Conservation (phyloP, 2,329 filamentous ascomycete genomes). For the Aureobasidium sp. region DNA sequence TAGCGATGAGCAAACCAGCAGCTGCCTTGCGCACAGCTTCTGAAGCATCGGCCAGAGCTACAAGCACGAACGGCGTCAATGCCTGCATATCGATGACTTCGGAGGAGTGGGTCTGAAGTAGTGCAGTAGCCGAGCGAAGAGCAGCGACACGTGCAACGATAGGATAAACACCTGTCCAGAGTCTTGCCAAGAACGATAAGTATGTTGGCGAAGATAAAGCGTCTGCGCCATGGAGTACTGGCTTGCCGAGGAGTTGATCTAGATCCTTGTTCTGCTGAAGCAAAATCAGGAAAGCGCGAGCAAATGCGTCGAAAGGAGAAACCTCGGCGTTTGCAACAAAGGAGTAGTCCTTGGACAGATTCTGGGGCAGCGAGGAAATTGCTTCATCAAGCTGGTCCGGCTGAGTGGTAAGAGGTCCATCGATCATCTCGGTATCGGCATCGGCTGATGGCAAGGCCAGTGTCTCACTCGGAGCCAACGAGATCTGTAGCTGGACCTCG, state of each 20-base stretch:
- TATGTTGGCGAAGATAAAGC: slow-evolving; percentile 57
- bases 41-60: slow-evolving; percentile 65
- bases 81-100: slow-evolving; percentile 60
- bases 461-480: slow-evolving; percentile 49
- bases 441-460: slow-evolving; percentile 39
- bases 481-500: slow-evolving; percentile 64
- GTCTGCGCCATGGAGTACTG: not conserved
- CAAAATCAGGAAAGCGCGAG: slow-evolving; percentile 6
- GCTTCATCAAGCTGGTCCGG: not conserved
- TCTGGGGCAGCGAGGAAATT: not conserved
- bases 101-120: slow-evolving; percentile 44
- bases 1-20: slow-evolving; percentile 52
- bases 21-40: slow-evolving; percentile 69
- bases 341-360: slow-evolving; percentile 3
- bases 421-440: slow-evolving; percentile 46
- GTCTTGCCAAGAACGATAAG: slow-evolving; percentile 64
- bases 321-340: slow-evolving; percentile 11
- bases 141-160: slow-evolving; percentile 60
- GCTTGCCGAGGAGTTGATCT: slow-evolving; percentile 8
- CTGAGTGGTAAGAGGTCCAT: slow-evolving; percentile 18
- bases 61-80: slow-evolving; percentile 71
- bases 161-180: slow-evolving; percentile 65
- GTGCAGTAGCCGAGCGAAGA: slow-evolving; percentile 53
- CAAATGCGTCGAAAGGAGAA: slow-evolving; percentile 12
- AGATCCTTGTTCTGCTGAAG: slow-evolving; percentile 8